Evolutionary conservation across 164 flowering plant species (phyloP).

Genomic region (Warburgia ugandensis): DNA sequence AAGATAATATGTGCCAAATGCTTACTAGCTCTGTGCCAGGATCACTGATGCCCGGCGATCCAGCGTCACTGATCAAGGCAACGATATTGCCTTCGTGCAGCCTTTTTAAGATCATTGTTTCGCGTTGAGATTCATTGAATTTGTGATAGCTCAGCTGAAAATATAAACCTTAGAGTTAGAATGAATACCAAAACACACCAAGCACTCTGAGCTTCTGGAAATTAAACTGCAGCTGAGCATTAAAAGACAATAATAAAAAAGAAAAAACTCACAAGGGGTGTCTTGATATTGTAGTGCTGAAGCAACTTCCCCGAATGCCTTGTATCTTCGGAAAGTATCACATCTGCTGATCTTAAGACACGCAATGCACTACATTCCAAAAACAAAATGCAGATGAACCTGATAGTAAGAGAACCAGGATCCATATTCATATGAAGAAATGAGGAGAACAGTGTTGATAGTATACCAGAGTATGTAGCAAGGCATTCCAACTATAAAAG

Average conservation of each 20-base stretch:
- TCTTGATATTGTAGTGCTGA: constrained; percentile 67
- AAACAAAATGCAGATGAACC: background rate
- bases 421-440: constrained; percentile 2
- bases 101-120: constrained; percentile 52
- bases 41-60: constrained; percentile 96
- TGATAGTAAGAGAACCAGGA: background rate
- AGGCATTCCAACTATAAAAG: too few relatives aligned
- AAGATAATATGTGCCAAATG: background rate
- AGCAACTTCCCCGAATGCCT: constrained; percentile 96
- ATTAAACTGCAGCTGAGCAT: background rate
- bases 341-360: constrained; percentile 74
- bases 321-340: constrained; percentile 90
- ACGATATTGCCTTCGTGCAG: constrained; percentile 70
- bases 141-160: constrained; percentile 95
- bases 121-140: constrained; percentile 90
- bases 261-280: constrained; percentile 64
- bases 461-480: too few relatives aligned
- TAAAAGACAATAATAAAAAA: background rate
- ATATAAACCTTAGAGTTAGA: constrained; percentile 26
- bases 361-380: constrained; percentile 67
- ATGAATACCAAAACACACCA: constrained; percentile 2
- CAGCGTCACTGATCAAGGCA: constrained; percentile 95
- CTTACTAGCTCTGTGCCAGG: constrained; percentile 85
- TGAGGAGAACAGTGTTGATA: background rate
- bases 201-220: background rate